These are phyloP conservation scores for Forsythia viridissima DNA, from an alignment of 257 asterid genomes.

Conservation along the genomic window DNA sequence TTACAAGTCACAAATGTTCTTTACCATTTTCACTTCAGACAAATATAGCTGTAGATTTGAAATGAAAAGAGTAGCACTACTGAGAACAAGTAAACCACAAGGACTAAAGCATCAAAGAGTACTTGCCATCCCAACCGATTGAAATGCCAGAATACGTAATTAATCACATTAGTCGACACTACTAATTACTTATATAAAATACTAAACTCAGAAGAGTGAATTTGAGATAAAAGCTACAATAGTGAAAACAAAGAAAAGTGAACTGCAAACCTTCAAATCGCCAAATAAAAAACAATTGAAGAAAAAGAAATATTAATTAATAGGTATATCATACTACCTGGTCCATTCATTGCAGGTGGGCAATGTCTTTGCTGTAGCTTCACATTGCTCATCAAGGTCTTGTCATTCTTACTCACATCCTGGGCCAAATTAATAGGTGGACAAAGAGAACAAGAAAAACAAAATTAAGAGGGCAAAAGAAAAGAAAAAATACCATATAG, in stretches of 20 bases:
- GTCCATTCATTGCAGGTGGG: constrained; percentile 63
- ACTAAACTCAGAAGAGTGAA: background rate
- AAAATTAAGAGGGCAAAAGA: background rate
- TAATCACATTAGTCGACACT: background rate
- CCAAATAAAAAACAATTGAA: background rate
- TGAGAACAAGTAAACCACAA: background rate
- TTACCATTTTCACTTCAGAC: background rate
- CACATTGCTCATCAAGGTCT: constrained; percentile 39
- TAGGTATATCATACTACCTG: constrained; percentile 37
- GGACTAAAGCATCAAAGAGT: background rate
- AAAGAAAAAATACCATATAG: background rate
- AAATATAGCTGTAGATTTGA: too few species aligned
- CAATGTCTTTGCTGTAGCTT: constrained; percentile 76
- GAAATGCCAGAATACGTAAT: background rate
- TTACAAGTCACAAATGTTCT: background rate
- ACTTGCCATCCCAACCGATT: background rate
- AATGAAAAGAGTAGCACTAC: too few species aligned
- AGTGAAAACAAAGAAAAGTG: background rate
- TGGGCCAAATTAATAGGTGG: constrained; percentile 18
- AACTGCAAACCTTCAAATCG: background rate
- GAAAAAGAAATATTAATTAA: background rate
- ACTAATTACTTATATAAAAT: background rate
- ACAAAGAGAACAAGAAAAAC: background rate
- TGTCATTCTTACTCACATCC: constrained; percentile 49
- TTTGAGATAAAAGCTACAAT: background rate